Evolutionary conservation across 169 alveolate species (phyloP).

Genomic region (Plasmodium reichenowi): DNA sequence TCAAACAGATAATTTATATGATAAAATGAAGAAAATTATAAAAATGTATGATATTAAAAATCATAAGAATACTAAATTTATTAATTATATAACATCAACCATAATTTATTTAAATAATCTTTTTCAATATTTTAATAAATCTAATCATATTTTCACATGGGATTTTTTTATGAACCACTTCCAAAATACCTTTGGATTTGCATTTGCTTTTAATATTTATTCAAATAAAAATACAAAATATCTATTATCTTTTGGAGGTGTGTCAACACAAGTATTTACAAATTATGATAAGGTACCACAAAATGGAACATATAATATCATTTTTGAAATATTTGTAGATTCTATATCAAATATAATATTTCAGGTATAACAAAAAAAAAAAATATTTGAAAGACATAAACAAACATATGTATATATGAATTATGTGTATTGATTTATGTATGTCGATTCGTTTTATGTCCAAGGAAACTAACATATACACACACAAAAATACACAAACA

Average conservation of each 20-base stretch:
- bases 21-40: constrained; percentile 25
- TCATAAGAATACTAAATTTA: constrained; percentile 27
- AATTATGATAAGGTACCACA: neutral
- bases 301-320: constrained; percentile 17
- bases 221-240: neutral
- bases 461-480: neutral
- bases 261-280: constrained; percentile 19
- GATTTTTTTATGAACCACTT: constrained; percentile 49
- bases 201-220: constrained; percentile 31
- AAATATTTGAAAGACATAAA: neutral
- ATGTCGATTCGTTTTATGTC: no score
- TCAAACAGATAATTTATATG: neutral
- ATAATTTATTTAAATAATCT: constrained; percentile 37
- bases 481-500: no score
- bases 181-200: constrained; percentile 17
- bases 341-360: constrained; percentile 32
- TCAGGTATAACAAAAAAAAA: constrained; percentile 23
- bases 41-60: constrained; percentile 39
- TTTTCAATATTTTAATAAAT: constrained; percentile 44
- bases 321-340: constrained; percentile 59
- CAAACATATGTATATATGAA: no score
- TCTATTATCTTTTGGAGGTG: constrained; percentile 51
- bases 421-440: no score
- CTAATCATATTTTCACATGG: constrained; percentile 31
- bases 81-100: constrained; percentile 16